A percentile compares a stretch with the other conserved stretches of the same genome.
Evolutionary conservation across 345 rosid species (phyloP).

Genomic region (Draba incana): DNA sequence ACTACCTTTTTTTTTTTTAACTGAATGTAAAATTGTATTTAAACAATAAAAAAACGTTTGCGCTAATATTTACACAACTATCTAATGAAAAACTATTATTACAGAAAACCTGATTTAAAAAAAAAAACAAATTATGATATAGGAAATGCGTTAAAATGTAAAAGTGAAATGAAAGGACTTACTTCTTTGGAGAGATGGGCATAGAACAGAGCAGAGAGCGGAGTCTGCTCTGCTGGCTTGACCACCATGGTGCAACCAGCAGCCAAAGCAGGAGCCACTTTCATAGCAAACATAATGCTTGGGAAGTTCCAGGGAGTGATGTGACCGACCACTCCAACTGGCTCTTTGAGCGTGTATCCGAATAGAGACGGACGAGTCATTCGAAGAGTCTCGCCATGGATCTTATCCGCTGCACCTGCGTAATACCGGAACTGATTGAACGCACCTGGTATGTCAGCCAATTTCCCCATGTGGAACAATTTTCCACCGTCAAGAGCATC

Average conservation of each 20-base stretch:
- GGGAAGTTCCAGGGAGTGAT: slow-evolving; percentile 95
- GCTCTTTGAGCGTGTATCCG: slow-evolving; percentile 78
- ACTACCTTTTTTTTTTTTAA: too few relatives aligned
- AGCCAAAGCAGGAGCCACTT: slow-evolving; percentile 73
- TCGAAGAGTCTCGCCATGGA: slow-evolving; percentile 74
- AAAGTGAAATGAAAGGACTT: slow-evolving; percentile 8
- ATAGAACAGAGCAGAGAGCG: slow-evolving; percentile 80
- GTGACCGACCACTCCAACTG: slow-evolving; percentile 80
- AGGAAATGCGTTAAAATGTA: neutral
- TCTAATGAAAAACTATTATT: too few relatives aligned
- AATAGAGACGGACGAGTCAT: slow-evolving; percentile 58
- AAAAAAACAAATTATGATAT: too few relatives aligned
- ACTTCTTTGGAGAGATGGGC: slow-evolving; percentile 48
- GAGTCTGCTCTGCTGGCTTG: slow-evolving; percentile 93
- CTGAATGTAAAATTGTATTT: too few relatives aligned
- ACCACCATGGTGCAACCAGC: slow-evolving; percentile 88
- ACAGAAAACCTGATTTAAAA: too few relatives aligned
- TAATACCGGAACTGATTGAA: slow-evolving; percentile 56
- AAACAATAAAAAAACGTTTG: too few relatives aligned
- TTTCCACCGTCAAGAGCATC: slow-evolving; percentile 77
- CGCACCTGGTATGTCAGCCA: slow-evolving; percentile 53
- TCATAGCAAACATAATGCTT: slow-evolving; percentile 58
- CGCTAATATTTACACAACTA: too few relatives aligned
- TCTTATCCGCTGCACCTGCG: slow-evolving; percentile 91
- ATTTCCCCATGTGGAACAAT: slow-evolving; percentile 47